Evolutionary conservation across 2,329 filamentous ascomycete genomes (phyloP).

Genomic region (Amesomyces nigricolor): DNA sequence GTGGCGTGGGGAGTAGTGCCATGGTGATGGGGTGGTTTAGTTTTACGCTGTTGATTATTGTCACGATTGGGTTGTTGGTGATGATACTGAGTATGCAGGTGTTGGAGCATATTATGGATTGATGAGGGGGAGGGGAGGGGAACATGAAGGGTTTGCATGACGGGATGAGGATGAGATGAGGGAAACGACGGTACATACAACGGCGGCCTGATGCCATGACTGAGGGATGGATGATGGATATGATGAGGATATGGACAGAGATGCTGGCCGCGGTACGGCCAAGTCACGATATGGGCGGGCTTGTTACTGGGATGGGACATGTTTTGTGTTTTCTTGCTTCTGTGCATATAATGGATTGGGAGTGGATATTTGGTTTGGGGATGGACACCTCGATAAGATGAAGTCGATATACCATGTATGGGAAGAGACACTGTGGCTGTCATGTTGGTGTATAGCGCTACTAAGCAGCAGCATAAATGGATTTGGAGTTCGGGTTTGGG

Average conservation of each 20-base stretch:
- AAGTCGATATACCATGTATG: neutral
- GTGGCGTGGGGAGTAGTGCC: constrained; percentile 84
- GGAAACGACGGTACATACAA: too few relatives aligned
- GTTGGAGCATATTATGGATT: constrained; percentile 54
- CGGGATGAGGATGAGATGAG: constrained; percentile 1
- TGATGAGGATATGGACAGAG: neutral
- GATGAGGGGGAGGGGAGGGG: constrained; percentile 2
- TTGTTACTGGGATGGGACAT: constrained; percentile 3
- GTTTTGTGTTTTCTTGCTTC: neutral
- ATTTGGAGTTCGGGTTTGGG: constrained; percentile 9
- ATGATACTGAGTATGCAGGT: constrained; percentile 94
- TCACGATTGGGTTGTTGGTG: constrained; percentile 88
- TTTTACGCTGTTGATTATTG: constrained; percentile 86
- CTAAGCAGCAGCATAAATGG: constrained; percentile 7
- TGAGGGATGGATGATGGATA: too few relatives aligned
- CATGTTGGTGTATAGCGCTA: constrained; percentile 8
- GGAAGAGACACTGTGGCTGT: neutral
- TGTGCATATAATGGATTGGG: constrained; percentile 13
- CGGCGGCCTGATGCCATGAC: too few relatives aligned
- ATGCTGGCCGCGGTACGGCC: neutral
- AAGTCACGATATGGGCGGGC: neutral
- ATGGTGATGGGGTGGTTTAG: constrained; percentile 99
- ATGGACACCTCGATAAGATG: neutral
- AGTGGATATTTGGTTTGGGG: neutral
- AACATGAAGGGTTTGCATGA: neutral